Evolutionary conservation across 352 stramenopile genomes (phyloP), one percentile per base, ranked within the genome.

Genomic region (Plasmopara halstedii): DNA sequence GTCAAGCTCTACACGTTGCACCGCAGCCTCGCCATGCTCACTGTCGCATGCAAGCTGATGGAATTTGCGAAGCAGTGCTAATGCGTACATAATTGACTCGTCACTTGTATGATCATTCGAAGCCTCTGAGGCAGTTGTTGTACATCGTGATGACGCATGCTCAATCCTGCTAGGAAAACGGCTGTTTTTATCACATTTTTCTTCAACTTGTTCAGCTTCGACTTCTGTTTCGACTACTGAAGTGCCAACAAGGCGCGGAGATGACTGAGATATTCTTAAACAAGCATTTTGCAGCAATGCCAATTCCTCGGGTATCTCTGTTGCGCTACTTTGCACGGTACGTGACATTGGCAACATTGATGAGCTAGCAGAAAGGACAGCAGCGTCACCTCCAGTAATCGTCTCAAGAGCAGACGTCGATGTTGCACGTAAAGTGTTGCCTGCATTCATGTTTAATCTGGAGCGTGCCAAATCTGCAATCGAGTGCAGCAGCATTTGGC

Each of bases 1-100:
- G 15, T 80, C 67, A 17, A 88, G 43, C 20, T 78, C 62, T 34
- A 73, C 56, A 7, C 65, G 74, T 32, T 53, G 55, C 25, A 87
- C 68, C 10, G 53, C 58, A 19, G 64, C 73, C 10, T 61, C 44
- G 26, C 62, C 56, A 29, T 44, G 53, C 29, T 74, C 62, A 23
- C 35, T 66, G 14, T 58, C 49, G 8, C 59, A 47, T 2, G 53
- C 60, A 14, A 70, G 49, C 22, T 81, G 63, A 42, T 88, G 73
- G 14, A 84, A 56, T 48, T 64, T 67, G 8, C 66, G 71, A 26
- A 88, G 67, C 41, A 85, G 46, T 14, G 68, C 57, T 11, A 88
- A 58, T 1, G 73, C 71, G 38, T 79, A 54, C 35, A 83, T 72
- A 41, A 88, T 68, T 11, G 72, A 64, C 18, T 72, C 64, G 44